phyloP scores from a whole-genome alignment of 1,284 basidiomycete genomes.

The Leucoagaricus sp. region DNA sequence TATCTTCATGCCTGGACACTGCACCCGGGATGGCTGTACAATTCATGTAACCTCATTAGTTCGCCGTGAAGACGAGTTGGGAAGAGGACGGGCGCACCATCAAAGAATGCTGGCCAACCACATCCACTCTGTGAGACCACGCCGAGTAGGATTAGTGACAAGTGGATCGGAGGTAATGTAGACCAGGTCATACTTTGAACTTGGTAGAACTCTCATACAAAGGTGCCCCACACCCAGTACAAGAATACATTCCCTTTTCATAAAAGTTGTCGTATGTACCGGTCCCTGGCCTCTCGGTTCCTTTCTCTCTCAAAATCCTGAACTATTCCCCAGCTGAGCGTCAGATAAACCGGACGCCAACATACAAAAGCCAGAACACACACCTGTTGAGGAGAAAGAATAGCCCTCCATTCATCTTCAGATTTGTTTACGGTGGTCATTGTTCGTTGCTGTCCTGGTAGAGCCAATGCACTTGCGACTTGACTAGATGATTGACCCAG shows the following conservation, averaged over 20 bases:
- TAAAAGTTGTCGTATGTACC: constrained; percentile 78
- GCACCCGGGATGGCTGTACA: constrained; percentile 83
- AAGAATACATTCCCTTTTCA: constrained; percentile 71
- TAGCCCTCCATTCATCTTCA: constrained; percentile 85
- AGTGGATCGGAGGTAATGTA: neutral
- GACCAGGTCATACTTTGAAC: constrained; percentile 61
- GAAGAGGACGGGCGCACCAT: constrained; percentile 51
- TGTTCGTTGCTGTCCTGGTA: constrained; percentile 21
- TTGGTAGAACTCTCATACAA: constrained; percentile 89
- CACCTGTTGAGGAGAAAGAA: constrained; percentile 84
- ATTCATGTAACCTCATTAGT: neutral
- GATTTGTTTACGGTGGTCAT: constrained; percentile 53
- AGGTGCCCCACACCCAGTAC: constrained; percentile 69
- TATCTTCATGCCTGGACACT: constrained; percentile 73
- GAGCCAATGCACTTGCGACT: neutral
- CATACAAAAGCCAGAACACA: constrained; percentile 18
- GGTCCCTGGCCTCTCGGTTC: constrained; percentile 80
- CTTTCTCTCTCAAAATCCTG: constrained; percentile 83
- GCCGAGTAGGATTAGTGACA: neutral
- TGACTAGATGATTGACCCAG: constrained; percentile 6
- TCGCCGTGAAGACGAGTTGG: neutral
- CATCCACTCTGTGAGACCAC: constrained; percentile 66
- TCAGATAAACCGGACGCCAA: neutral
- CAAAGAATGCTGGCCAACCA: constrained; percentile 98
- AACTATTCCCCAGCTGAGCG: constrained; percentile 56